These are phyloP conservation scores for Eucalyptus virginea DNA, from an alignment of 345 rosid genomes.

Conservation along the genomic window DNA sequence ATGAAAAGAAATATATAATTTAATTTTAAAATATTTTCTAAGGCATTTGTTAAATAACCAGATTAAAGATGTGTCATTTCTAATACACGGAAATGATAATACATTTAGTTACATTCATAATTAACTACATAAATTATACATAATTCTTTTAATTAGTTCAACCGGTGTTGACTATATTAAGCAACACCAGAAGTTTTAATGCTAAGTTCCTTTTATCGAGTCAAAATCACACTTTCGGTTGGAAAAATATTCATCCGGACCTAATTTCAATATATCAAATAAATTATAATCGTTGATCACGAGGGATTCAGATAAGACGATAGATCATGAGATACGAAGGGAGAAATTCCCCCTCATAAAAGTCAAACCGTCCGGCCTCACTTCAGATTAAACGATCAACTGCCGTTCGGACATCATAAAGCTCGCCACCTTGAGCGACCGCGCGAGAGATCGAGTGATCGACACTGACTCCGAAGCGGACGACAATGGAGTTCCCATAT, in stretches of 20 bases:
- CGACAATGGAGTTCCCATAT: conserved; percentile 33
- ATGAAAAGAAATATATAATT: background rate
- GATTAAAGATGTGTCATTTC: background rate
- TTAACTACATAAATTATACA: background rate
- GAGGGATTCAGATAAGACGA: rapidly evolving
- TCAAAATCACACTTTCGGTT: background rate
- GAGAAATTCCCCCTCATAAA: background rate
- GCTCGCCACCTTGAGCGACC: background rate
- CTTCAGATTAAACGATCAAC: background rate
- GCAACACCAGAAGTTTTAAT: background rate
- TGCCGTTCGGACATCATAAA: background rate
- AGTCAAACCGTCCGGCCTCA: background rate
- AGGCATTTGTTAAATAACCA: background rate
- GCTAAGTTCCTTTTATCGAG: background rate
- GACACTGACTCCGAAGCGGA: background rate
- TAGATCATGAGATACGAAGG: background rate
- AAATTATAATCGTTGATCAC: background rate
- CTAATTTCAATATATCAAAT: background rate
- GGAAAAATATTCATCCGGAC: background rate
- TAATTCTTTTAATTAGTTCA: background rate
- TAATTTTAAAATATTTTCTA: background rate
- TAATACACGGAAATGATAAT: too few species aligned
- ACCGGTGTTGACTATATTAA: rapidly evolving
- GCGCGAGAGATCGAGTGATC: background rate
- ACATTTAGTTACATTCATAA: rapidly evolving